A percentile compares a stretch with the other conserved stretches of the same genome.
These are phyloP conservation scores for Penicillium concentricum DNA, from an alignment of 2,329 filamentous ascomycete species.

Conservation along the genomic window DNA sequence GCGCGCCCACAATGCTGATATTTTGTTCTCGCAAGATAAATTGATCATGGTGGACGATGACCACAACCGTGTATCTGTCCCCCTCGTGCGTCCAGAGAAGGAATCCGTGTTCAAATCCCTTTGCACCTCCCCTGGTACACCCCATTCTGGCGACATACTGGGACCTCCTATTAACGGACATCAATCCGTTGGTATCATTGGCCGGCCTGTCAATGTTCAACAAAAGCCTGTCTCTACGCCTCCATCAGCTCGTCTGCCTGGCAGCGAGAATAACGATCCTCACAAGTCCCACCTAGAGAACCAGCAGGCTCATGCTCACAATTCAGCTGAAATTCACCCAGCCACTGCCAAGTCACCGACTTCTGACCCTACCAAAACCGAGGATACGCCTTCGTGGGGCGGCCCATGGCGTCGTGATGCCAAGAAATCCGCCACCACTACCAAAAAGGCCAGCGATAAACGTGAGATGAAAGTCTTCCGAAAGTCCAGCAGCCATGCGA, in stretches of 20 bases:
- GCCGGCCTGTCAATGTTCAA: slow-evolving; percentile 25
- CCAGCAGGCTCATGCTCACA: slow-evolving; percentile 5
- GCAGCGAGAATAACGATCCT: slow-evolving; percentile 24
- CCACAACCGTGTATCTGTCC: slow-evolving; percentile 81
- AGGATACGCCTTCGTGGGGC: slow-evolving; percentile 55
- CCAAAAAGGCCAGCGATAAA: slow-evolving; percentile 43
- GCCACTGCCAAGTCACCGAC: slow-evolving; percentile 11
- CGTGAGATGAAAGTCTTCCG: slow-evolving; percentile 84
- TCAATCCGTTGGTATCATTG: slow-evolving; percentile 34
- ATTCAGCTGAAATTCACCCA: slow-evolving; percentile 5
- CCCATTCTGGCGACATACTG: slow-evolving; percentile 3
- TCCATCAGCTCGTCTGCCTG: slow-evolving; percentile 23
- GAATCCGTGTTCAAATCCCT: slow-evolving; percentile 77
- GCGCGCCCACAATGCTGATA: slow-evolving; percentile 80
- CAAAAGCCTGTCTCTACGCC: slow-evolving; percentile 29
- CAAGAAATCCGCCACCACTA: slow-evolving; percentile 25
- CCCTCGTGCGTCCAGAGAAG: slow-evolving; percentile 88
- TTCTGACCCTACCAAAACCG: slow-evolving; percentile 25
- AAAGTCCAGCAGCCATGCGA: slow-evolving; percentile 55
- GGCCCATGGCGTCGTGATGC: slow-evolving; percentile 64
- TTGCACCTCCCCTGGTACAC: slow-evolving; percentile 52
- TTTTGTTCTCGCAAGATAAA: slow-evolving; percentile 88
- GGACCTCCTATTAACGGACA: slow-evolving; percentile 22
- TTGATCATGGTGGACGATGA: slow-evolving; percentile 86
- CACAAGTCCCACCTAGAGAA: slow-evolving; percentile 18